These are phyloP conservation scores for Trypanosoma boissoni DNA, from an alignment of 208 protist species.

Conservation along the genomic window DNA sequence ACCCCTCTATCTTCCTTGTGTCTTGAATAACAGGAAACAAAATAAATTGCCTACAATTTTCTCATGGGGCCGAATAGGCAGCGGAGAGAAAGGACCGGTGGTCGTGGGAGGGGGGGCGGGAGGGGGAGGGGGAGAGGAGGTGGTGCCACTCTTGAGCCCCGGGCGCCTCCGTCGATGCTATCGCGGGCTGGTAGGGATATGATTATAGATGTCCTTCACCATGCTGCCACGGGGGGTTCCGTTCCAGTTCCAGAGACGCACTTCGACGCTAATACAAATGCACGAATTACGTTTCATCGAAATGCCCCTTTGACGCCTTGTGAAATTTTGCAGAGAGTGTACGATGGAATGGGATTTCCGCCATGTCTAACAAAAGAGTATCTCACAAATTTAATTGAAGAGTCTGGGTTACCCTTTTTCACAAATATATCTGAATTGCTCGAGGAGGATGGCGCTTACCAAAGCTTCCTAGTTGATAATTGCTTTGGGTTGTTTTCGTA, in stretches of 20 bases:
- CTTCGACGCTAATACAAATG: slow-evolving; percentile 62
- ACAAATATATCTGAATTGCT: slow-evolving; percentile 59
- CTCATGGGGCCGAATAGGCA: slow-evolving; percentile 81
- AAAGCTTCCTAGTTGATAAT: slow-evolving; percentile 76
- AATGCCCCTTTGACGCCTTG: slow-evolving; percentile 69
- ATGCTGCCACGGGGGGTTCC: slow-evolving; percentile 75
- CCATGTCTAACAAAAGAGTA: slow-evolving; percentile 78
- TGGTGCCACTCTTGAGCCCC: slow-evolving; percentile 15
- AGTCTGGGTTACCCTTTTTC: slow-evolving; percentile 51
- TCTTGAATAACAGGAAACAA: too few species aligned
- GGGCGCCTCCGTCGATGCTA: slow-evolving; percentile 64
- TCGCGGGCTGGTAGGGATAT: slow-evolving; percentile 67
- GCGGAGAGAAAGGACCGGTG: slow-evolving; percentile 35
- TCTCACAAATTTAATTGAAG: slow-evolving; percentile 59
- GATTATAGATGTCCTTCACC: slow-evolving; percentile 87
- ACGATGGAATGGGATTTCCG: slow-evolving; percentile 86
- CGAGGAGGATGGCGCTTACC: slow-evolving; percentile 45
- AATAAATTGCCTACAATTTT: too few species aligned
- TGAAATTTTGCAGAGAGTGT: slow-evolving; percentile 71
- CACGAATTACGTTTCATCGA: slow-evolving; percentile 71
- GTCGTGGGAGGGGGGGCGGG: slow-evolving; percentile 32
- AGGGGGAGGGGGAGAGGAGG: slow-evolving; percentile 33
- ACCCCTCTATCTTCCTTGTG: background rate
- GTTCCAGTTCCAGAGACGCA: slow-evolving; percentile 84
- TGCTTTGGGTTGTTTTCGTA: slow-evolving; percentile 85